Conservation (phyloP, 2,329 filamentous ascomycete genomes). For the Penicillium sp. region DNA sequence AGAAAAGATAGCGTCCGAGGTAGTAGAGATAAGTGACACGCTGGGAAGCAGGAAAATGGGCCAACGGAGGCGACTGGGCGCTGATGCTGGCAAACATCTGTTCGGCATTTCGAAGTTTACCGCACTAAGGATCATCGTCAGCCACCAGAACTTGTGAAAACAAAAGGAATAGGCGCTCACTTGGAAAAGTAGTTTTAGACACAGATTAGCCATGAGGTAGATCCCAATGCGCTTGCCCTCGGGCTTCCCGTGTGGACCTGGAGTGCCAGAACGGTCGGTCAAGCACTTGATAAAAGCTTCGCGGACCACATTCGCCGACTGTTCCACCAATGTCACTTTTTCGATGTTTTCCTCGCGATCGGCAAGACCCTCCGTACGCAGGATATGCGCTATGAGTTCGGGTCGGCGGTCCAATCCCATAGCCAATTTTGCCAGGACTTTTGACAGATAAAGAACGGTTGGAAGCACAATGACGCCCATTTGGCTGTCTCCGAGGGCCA, state of each 20-base stretch:
- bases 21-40: slow-evolving; percentile 94
- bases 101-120: slow-evolving; percentile 77
- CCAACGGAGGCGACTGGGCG: slow-evolving; percentile 75
- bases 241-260: slow-evolving; percentile 60
- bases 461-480: slow-evolving; percentile 80
- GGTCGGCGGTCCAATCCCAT: slow-evolving; percentile 80
- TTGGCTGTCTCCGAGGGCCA: slow-evolving; percentile 74
- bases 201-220: slow-evolving; percentile 89
- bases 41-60: slow-evolving; percentile 79
- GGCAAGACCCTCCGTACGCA: slow-evolving; percentile 38
- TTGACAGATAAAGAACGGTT: slow-evolving; percentile 77
- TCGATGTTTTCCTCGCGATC: slow-evolving; percentile 63
- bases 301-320: slow-evolving; percentile 83
- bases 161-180: slow-evolving; percentile 42
- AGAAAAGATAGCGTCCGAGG: slow-evolving; percentile 84
- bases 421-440: slow-evolving; percentile 75
- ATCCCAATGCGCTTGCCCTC: slow-evolving; percentile 85
- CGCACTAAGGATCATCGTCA: slow-evolving; percentile 55
- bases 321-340: slow-evolving; percentile 77
- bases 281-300: slow-evolving; percentile 89
- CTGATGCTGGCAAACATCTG: slow-evolving; percentile 89
- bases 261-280: slow-evolving; percentile 70
- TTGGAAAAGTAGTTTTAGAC: slow-evolving; percentile 82
- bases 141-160: not conserved
- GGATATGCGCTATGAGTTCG: slow-evolving; percentile 68